Evolutionary conservation across 2,329 filamentous ascomycete species (phyloP).

Genomic region (Cryphonectria carpinicola): DNA sequence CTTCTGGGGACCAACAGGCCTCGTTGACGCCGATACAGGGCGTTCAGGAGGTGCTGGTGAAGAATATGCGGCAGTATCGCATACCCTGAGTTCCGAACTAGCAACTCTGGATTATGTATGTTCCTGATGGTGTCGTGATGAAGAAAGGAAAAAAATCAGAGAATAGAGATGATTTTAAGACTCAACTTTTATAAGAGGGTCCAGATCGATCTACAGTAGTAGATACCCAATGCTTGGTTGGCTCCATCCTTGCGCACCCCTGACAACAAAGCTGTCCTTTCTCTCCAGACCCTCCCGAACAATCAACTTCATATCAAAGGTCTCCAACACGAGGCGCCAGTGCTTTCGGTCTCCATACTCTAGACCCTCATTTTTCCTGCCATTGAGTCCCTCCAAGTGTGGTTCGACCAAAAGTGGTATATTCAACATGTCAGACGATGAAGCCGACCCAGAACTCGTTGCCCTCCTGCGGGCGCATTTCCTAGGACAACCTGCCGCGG

Average conservation of each 20-base stretch:
- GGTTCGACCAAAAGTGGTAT: background rate
- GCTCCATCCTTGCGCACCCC: background rate
- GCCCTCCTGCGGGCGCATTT: constrained; percentile 83
- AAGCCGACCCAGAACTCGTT: constrained; percentile 85
- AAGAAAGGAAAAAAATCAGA: background rate
- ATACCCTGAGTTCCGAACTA: background rate
- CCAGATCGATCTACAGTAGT: constrained; percentile 8
- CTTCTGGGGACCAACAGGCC: background rate
- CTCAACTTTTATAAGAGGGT: background rate
- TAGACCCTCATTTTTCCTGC: background rate
- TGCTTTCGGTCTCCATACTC: background rate
- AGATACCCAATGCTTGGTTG: constrained; percentile 7
- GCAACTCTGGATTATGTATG: background rate
- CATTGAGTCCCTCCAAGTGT: background rate
- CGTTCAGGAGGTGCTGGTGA: background rate
- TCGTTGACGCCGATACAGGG: background rate
- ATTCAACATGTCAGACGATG: constrained; percentile 80
- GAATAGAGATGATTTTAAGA: background rate
- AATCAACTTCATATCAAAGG: constrained; percentile 13
- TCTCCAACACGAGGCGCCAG: background rate
- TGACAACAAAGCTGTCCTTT: constrained; percentile 7
- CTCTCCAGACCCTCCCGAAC: constrained; percentile 6
- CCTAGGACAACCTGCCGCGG: constrained; percentile 58
- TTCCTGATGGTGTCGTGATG: background rate
- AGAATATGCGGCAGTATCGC: background rate